These are phyloP conservation scores for Gnetum montanum DNA, from an alignment of 75 land plant genomes.

Conservation along the genomic window DNA sequence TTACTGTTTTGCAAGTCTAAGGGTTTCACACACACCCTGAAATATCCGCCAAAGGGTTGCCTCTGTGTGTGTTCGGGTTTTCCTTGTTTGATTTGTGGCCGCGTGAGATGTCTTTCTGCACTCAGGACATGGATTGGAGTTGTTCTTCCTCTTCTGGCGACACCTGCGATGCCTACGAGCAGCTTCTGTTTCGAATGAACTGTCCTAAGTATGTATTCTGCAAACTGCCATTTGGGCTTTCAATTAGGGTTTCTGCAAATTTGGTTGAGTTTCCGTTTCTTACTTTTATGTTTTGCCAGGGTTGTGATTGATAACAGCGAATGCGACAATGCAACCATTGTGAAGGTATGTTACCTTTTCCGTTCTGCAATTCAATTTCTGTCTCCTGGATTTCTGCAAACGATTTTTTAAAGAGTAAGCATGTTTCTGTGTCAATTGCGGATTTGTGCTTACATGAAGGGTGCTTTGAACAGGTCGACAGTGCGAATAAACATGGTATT, in stretches of 20 bases:
- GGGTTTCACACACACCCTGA: too few species aligned
- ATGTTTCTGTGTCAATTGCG: not conserved
- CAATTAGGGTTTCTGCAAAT: not conserved
- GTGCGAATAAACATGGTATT: constrained; percentile 52
- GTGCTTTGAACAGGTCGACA: constrained; percentile 42
- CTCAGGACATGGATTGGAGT: constrained; percentile 15
- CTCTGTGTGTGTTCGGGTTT: too few species aligned
- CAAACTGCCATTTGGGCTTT: not conserved
- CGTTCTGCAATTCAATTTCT: too few species aligned
- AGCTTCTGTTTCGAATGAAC: constrained; percentile 48
- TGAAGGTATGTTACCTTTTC: constrained; percentile 25
- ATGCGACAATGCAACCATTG: constrained; percentile 38
- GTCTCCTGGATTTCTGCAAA: not conserved
- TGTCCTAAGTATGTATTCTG: constrained; percentile 28
- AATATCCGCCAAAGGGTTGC: too few species aligned
- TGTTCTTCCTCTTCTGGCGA: constrained; percentile 7
- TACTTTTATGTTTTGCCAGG: constrained; percentile 17
- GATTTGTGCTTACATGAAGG: not conserved
- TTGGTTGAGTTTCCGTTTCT: not conserved
- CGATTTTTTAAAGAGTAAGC: not conserved
- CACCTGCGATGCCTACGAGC: constrained; percentile 23
- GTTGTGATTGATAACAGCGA: constrained; percentile 57
- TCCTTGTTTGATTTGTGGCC: too few species aligned
- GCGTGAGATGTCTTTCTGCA: not conserved
- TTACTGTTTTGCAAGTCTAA: too few species aligned